phyloP scores from a whole-genome alignment of 148 eudicot species.

The Diospyros lotus region DNA sequence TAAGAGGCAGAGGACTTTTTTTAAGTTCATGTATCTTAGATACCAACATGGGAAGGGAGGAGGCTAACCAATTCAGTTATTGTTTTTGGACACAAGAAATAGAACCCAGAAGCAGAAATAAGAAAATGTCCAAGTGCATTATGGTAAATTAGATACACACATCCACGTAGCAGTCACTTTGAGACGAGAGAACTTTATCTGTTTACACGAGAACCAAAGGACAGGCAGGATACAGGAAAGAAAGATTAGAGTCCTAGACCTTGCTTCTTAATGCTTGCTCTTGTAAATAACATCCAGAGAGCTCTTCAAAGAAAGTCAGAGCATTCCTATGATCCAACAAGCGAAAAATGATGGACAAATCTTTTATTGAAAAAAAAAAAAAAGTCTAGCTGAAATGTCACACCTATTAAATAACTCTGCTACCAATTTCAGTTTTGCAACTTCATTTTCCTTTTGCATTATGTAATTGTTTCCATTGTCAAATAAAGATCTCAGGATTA shows the following conservation, averaged over 20 bases:
- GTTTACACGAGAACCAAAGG: neutral
- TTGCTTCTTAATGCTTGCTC: neutral
- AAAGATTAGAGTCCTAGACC: neutral
- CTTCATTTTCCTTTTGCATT: neutral
- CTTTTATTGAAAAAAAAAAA: neutral
- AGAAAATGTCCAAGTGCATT: neutral
- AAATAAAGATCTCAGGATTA: neutral
- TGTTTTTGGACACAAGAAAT: neutral
- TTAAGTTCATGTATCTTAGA: neutral
- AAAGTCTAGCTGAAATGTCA: neutral
- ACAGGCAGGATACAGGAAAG: neutral
- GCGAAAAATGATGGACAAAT: neutral
- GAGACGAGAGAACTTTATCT: neutral
- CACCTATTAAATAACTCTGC: neutral
- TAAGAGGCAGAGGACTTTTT: neutral
- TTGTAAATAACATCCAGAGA: neutral
- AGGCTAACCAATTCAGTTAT: neutral
- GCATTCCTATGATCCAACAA: neutral
- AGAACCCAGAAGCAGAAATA: neutral
- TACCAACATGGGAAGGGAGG: too few relatives aligned
- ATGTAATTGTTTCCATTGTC: neutral
- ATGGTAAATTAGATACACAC: neutral
- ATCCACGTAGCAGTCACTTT: constrained; percentile 1
- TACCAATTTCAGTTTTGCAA: neutral
- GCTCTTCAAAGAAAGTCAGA: neutral